Conservation (phyloP, 2,329 filamentous ascomycete genomes). For the Penicillium sp. region DNA sequence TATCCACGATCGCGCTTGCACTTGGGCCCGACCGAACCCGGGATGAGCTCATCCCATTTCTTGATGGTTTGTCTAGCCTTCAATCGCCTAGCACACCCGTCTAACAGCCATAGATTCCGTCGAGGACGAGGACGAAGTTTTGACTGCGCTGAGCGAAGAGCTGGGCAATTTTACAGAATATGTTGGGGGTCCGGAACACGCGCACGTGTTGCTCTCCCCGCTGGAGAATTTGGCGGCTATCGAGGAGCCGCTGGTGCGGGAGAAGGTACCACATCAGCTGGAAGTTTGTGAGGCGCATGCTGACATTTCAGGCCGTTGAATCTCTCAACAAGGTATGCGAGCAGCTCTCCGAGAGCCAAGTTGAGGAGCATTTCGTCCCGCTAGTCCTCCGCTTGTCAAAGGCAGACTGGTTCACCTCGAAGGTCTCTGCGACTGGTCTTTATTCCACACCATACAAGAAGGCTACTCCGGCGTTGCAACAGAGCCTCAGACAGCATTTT, state of each 20-base stretch:
- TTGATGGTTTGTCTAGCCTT: conserved; percentile 74
- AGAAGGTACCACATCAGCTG: conserved; percentile 66
- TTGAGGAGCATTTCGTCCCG: conserved; percentile 96
- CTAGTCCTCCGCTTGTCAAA: conserved; percentile 94
- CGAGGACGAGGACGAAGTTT: conserved; percentile 97
- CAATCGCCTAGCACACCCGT: conserved; percentile 13
- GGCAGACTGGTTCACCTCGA: conserved; percentile 99
- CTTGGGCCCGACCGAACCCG: conserved; percentile 93
- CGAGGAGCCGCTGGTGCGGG: conserved; percentile 93
- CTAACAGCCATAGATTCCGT: conserved; percentile 73
- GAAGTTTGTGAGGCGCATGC: background rate
- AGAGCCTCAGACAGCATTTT: conserved; percentile 88
- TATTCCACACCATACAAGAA: conserved; percentile 93
- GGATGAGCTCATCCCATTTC: conserved; percentile 97
- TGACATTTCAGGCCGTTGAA: conserved; percentile 74
- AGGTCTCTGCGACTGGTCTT: conserved; percentile 94
- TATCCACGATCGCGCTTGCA: conserved; percentile 96
- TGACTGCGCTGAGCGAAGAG: conserved; percentile 95
- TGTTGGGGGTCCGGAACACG: conserved; percentile 88
- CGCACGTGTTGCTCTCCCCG: conserved; percentile 92
- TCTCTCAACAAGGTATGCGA: conserved; percentile 99
- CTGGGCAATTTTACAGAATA: conserved; percentile 96
- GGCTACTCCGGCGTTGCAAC: conserved; percentile 81
- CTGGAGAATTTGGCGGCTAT: conserved; percentile 97
- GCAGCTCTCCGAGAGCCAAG: conserved; percentile 83